Evolutionary conservation across 768 basidiomycete species (phyloP).

Genomic region (Gymnopilus dilepis): DNA sequence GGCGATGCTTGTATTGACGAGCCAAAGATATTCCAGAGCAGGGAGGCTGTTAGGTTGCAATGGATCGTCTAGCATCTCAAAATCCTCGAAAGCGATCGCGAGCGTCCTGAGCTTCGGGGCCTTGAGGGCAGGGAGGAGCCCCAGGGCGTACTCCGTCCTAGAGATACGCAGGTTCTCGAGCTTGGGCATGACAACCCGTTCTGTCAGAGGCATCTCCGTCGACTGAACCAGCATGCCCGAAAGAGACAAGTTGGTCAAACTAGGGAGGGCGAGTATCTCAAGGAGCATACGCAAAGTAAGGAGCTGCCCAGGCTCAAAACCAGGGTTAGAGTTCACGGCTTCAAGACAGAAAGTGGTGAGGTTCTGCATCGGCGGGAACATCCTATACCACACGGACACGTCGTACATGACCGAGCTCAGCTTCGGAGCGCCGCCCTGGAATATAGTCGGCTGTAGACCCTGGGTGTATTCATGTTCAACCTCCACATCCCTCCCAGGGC

Average conservation of each 20-base stretch:
- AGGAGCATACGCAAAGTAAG: slow-evolving; percentile 3
- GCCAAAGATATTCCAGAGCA: no score
- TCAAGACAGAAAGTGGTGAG: slow-evolving; percentile 26
- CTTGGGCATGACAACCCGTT: slow-evolving; percentile 12
- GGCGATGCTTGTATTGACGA: no score
- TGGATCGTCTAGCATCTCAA: no score
- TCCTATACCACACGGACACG: neutral
- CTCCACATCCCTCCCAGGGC: neutral
- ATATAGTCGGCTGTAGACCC: slow-evolving; percentile 13
- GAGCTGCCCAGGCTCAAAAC: neutral
- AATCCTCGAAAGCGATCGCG: no score
- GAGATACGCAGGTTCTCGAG: no score
- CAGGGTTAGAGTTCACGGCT: neutral
- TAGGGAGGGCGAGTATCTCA: slow-evolving; percentile 11
- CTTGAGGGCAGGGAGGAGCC: no score
- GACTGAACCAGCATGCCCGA: slow-evolving; percentile 11
- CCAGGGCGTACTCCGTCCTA: no score
- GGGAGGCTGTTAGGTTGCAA: no score
- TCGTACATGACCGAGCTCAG: slow-evolving; percentile 21
- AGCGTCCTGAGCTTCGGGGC: no score
- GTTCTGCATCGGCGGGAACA: slow-evolving; percentile 18
- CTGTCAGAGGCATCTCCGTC: neutral
- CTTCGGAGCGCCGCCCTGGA: slow-evolving; percentile 25
- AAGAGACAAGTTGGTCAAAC: slow-evolving; percentile 19
- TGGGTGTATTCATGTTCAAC: neutral